A percentile compares a stretch with the other conserved stretches of the same genome.
Conservation (phyloP, 805 yeast species). For the Pichia californica region DNA sequence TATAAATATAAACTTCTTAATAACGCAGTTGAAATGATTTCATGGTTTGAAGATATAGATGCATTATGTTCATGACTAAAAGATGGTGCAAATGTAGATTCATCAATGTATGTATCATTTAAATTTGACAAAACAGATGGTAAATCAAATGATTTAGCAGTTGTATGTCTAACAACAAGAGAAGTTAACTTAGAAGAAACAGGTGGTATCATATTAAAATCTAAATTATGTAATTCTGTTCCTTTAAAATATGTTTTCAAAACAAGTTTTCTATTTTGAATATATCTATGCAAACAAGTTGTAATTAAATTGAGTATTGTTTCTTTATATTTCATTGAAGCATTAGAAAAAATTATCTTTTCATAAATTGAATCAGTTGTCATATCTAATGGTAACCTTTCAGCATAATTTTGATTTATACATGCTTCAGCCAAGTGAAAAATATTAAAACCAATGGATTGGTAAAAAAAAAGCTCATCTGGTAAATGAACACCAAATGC, state of each 20-base stretch:
- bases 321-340: conserved; percentile 47
- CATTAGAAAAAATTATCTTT: conserved; percentile 40
- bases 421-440: conserved; percentile 61
- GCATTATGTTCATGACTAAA: conserved; percentile 6
- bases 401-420: conserved; percentile 53
- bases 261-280: conserved; percentile 63
- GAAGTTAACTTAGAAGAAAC: neutral
- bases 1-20: conserved; percentile 47
- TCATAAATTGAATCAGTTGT: conserved; percentile 51
- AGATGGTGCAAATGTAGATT: conserved; percentile 5
- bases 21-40: conserved; percentile 50
- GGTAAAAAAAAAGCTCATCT: conserved; percentile 76
- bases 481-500: conserved; percentile 81
- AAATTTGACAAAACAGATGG: conserved; percentile 26
- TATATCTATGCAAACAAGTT: conserved; percentile 72
- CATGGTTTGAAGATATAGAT: conserved; percentile 39
- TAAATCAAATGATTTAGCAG: conserved; percentile 29
- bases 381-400: conserved; percentile 63
- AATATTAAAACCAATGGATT: conserved; percentile 67
- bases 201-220: conserved; percentile 37
- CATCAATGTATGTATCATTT: conserved; percentile 26
- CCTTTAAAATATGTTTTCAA: conserved; percentile 33
- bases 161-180: conserved; percentile 26
- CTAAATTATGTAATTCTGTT: conserved; percentile 31
- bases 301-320: conserved; percentile 62